Evolutionary conservation across 257 asterid genomes (phyloP), one percentile per base, ranked within the genome.

Genomic region (Paraleonurus japonicus): DNA sequence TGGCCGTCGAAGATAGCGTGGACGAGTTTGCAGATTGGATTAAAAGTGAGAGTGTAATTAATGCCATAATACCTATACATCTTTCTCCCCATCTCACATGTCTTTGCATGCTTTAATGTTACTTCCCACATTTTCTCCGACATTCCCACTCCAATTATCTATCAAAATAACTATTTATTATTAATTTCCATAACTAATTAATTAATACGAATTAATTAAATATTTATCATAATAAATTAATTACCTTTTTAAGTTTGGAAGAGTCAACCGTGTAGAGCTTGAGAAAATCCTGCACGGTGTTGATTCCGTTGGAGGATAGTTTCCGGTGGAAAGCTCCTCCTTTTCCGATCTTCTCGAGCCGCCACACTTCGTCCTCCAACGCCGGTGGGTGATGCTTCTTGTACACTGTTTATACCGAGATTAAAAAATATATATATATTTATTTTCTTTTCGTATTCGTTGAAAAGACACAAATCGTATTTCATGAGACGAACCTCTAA

Each of bases 361-460:
- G 83, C 96, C 95, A 89, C 41, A 89, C 90, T 2, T 87, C 89
- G 60, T 89, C 96, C 0, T 73, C 67, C 35, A 89, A 57, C 10
- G 82, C 75, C 11, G 96, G 96, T 55, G 95, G 95, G 54, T 89
- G 79, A 71, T 89, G 90, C 57, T 89, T 89, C 83, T 87, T 89
- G 90, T 89, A 89, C 84, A 80, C 96, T 89, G 74, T 2, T n/a
- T n/a, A 47, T 58, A 48, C 47, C 17, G 35, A 48, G 22, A 9
- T 32, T 9, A 32, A 6, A 32, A 32, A 4, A 2, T 32, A 32
- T 32, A n/a, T n/a, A n/a, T n/a, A n/a, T n/a, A n/a, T n/a, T n/a
- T n/a, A n/a, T n/a, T n/a, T n/a, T n/a, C n/a, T n/a, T n/a, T n/a
- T n/a, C n/a, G n/a, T n/a, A n/a, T n/a, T n/a, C n/a, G n/a, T n/a